Evolutionary conservation across 1,284 basidiomycete species (phyloP), one percentile per base, ranked within the genome.

Genomic region (Uromyces viciae-fabae): DNA sequence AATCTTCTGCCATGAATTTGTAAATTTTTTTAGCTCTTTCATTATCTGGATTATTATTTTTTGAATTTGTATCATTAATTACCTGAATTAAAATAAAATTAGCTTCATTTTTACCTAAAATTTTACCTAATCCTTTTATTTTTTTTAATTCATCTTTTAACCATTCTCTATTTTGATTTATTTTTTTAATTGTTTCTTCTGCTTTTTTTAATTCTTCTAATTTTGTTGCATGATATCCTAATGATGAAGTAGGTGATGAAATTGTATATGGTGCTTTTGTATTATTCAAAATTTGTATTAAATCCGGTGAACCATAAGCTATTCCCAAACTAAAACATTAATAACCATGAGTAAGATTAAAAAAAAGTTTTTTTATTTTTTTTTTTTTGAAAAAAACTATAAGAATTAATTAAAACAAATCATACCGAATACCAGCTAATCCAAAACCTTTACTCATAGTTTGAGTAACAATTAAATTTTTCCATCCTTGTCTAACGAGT

Each of bases 261-360:
- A 99, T 92, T 86, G 98, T 98, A 89, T 99, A 99, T 0, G 96
- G 96, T 0, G 96, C 97, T 87, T 99, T 99, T 75, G 96, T 94
- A 86, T 98, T 99, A 84, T 91, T 91, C 82, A 99, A 90, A 83
- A 98, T 90, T 85, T 96, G 95, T 69, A 98, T 92, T 25, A 98
- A 88, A 0, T 93, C 91, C 0, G 94, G 94, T 83, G 95, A 92
- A 2, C 94, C 93, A 82, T 98, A 88, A 0, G 94, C 94, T 81
- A 96, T 90, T 1, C 97, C 96, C 36, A 99, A 88, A 66, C 94
- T 95, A 83, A n/a, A n/a, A n/a, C n/a, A n/a, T n/a, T n/a, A n/a
- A n/a, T 5, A 5, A 36, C 31, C n/a, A 64, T 56, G 54, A 72
- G 31, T 66, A 46, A 5, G 72, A 56, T 8, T 33, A 79, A 60